phyloP scores from a whole-genome alignment of 2,329 filamentous ascomycete genomes.

The Phymatotrichopsis omnivora region DNA sequence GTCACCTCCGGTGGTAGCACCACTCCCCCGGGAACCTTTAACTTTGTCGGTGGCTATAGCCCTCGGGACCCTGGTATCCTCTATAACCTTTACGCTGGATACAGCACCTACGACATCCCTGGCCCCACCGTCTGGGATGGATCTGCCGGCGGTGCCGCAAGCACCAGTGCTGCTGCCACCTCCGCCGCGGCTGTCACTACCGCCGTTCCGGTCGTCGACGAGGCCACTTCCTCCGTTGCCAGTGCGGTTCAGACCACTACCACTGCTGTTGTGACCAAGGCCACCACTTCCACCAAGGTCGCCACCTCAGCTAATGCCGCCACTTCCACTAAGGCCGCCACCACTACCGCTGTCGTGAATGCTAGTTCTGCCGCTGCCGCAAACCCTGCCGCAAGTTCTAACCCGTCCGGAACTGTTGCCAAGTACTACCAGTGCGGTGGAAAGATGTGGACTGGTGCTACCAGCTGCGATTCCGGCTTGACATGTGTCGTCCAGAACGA shows the following conservation, averaged over 20 bases:
- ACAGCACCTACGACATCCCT: conserved; percentile 22
- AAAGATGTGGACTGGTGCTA: conserved; percentile 29
- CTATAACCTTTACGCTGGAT: conserved; percentile 31
- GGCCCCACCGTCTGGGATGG: conserved; percentile 26
- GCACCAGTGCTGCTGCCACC: background rate
- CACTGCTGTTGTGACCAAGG: conserved; percentile 1
- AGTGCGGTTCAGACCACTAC: conserved; percentile 5
- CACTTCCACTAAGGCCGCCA: conserved; percentile 11
- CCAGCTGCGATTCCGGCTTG: conserved; percentile 9
- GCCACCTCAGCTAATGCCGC: conserved; percentile 5
- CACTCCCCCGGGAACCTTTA: conserved; percentile 37
- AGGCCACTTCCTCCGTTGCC: conserved; percentile 4
- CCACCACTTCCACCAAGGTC: conserved; percentile 6
- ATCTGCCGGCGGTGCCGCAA: conserved; percentile 2
- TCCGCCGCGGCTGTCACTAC: conserved; percentile 3
- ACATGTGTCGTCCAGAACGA: conserved; percentile 33
- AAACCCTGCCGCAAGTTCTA: background rate
- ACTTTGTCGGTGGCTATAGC: conserved; percentile 39
- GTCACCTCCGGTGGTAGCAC: conserved; percentile 34
- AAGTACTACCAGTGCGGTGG: conserved; percentile 36
- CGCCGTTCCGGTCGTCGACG: conserved; percentile 1
- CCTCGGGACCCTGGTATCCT: conserved; percentile 37
- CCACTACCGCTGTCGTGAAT: conserved; percentile 28
- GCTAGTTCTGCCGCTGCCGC: conserved; percentile 22
- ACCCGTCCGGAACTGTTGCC: conserved; percentile 2